Conservation (phyloP, 768 basidiomycete species). For the Trametes sanguinea region DNA sequence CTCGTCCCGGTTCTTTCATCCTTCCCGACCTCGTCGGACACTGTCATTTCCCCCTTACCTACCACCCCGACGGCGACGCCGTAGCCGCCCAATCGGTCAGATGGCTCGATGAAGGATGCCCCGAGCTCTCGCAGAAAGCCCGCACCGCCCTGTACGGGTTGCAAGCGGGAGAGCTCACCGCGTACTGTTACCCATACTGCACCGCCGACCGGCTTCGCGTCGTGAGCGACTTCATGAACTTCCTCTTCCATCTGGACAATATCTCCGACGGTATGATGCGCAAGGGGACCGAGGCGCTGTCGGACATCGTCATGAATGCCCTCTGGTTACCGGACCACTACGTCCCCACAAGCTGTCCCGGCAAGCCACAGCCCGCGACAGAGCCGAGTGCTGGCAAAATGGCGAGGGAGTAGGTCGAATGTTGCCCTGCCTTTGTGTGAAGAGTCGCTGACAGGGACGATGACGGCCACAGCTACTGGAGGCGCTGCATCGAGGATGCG, state of each 20-base stretch:
- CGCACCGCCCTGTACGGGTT: constrained; percentile 62
- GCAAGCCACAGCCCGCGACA: constrained; percentile 20
- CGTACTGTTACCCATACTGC: constrained; percentile 61
- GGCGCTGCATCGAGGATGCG: constrained; percentile 61
- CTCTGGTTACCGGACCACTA: constrained; percentile 64
- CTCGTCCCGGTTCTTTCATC: constrained; percentile 21
- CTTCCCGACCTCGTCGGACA: constrained; percentile 76
- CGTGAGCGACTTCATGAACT: constrained; percentile 73
- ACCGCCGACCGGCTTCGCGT: constrained; percentile 60
- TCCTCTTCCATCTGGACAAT: constrained; percentile 75
- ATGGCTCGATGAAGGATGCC: constrained; percentile 62
- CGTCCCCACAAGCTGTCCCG: constrained; percentile 33
- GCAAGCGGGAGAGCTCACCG: constrained; percentile 65
- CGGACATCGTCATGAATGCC: constrained; percentile 68
- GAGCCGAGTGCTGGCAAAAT: constrained; percentile 62
- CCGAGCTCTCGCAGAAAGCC: constrained; percentile 53
- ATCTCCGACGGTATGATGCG: constrained; percentile 77
- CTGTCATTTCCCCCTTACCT: constrained; percentile 57
- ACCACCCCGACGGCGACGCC: constrained; percentile 58
- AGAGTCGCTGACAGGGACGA: constrained; percentile 12
- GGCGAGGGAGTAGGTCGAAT: constrained; percentile 63
- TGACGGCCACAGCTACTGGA: constrained; percentile 57
- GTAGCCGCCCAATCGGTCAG: constrained; percentile 59
- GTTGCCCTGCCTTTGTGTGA: background rate
- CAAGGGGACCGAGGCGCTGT: constrained; percentile 54